These are phyloP conservation scores for Ophiocordyceps unilateralis DNA, from an alignment of 2,329 filamentous ascomycete genomes.

Conservation along the genomic window DNA sequence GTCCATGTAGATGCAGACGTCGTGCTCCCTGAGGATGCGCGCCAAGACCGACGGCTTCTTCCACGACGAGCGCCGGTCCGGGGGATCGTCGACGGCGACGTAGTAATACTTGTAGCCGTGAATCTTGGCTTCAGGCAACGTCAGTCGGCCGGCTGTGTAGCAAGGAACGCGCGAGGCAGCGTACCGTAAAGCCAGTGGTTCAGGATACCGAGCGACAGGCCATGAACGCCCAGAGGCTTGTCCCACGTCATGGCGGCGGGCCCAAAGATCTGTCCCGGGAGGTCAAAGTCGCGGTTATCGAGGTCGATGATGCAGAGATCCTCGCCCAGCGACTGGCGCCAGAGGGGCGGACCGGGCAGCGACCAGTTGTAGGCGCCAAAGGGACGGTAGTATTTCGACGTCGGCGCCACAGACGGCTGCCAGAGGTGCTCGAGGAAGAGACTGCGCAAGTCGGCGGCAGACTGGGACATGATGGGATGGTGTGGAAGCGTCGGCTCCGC, in stretches of 20 bases:
- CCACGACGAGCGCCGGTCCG: conserved; percentile 27
- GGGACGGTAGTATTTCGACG: conserved; percentile 10
- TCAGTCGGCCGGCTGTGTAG: conserved; percentile 5
- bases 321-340: conserved; percentile 16
- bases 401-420: conserved; percentile 12
- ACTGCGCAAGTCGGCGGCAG: conserved; percentile 9
- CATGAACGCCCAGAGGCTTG: conserved; percentile 13
- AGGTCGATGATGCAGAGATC: conserved; percentile 27
- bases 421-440: conserved; percentile 16
- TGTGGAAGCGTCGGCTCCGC: neutral
- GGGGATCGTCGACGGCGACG: conserved; percentile 18
- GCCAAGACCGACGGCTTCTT: conserved; percentile 25
- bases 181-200: conserved; percentile 27
- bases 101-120: conserved; percentile 31
- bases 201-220: conserved; percentile 21
- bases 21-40: conserved; percentile 24
- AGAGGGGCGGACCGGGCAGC: conserved; percentile 12
- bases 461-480: neutral
- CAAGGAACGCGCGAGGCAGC: conserved; percentile 1
- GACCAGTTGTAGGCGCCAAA: conserved; percentile 16
- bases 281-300: conserved; percentile 22
- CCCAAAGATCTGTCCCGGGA: conserved; percentile 18
- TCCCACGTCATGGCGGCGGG: conserved; percentile 18
- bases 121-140: conserved; percentile 18
- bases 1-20: conserved; percentile 25